These are phyloP conservation scores for Castanea crenata DNA, from an alignment of 306 rosid genomes.

Conservation along the genomic window DNA sequence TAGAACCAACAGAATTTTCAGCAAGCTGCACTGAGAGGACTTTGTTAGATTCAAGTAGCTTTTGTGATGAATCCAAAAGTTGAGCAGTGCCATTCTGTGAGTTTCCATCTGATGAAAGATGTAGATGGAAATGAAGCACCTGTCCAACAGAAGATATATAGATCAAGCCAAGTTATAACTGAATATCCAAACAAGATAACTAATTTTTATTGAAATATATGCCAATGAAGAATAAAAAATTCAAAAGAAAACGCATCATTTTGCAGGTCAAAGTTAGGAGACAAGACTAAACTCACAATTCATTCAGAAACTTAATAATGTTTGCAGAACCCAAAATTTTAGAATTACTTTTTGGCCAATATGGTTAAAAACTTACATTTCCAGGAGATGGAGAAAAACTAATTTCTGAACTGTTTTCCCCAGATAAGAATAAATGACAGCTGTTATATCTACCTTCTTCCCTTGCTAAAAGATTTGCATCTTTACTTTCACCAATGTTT, in stretches of 20 bases:
- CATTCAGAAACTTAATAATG: background rate
- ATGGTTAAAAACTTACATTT: conserved; percentile 51
- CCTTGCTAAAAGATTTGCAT: conserved; percentile 33
- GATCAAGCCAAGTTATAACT: conserved; percentile 12
- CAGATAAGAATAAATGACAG: conserved; percentile 67
- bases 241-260: background rate
- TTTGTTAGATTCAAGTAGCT: conserved; percentile 27
- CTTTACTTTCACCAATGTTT: conserved; percentile 20
- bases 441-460: conserved; percentile 51
- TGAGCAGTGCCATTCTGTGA: conserved; percentile 41
- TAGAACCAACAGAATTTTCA: conserved; percentile 33
- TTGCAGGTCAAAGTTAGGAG: background rate
- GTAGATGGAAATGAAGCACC: conserved; percentile 65
- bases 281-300: background rate
- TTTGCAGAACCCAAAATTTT: background rate
- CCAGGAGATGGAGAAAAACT: conserved; percentile 52
- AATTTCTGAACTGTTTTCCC: conserved; percentile 49
- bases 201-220: background rate
- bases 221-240: background rate
- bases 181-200: background rate
- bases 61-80: conserved; percentile 43
- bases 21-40: conserved; percentile 28
- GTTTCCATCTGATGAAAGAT: conserved; percentile 56
- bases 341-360: background rate
- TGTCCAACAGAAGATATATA: conserved; percentile 31